Evolutionary conservation across 78 protist genomes (phyloP).

Genomic region (Chrysochromulina parva): DNA sequence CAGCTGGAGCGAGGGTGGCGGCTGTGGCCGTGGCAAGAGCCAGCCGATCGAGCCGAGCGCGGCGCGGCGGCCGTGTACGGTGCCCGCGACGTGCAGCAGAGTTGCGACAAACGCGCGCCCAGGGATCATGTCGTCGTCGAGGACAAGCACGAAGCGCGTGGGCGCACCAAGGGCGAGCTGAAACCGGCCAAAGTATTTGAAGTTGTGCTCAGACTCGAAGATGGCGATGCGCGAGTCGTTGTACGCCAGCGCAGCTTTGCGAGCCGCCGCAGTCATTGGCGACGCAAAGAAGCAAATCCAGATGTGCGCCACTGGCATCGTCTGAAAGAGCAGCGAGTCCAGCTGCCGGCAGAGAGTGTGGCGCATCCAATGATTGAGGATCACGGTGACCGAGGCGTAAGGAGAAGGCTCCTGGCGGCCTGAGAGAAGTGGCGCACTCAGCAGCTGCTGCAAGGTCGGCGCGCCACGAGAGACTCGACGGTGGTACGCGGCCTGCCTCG

Average conservation of each 20-base stretch:
- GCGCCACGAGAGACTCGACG: no score
- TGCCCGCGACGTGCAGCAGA: neutral
- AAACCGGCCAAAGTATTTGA: slow-evolving; percentile 11
- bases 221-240: neutral
- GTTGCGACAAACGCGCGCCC: neutral
- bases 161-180: neutral
- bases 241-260: neutral
- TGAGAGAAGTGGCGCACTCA: neutral
- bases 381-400: neutral
- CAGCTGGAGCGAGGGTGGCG: neutral
- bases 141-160: neutral
- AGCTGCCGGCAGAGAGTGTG: neutral
- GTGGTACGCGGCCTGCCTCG: no score
- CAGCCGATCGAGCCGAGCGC: slow-evolving; percentile 21
- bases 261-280: neutral
- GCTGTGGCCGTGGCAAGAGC: neutral
- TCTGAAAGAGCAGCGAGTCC: neutral
- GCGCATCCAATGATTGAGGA: neutral
- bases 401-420: neutral
- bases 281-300: neutral
- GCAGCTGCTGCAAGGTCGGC: no score
- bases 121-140: slow-evolving; percentile 27
- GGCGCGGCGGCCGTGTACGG: neutral
- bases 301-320: neutral
- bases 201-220: neutral